Percentiles rank a stretch among this genome's conserved stretches.
phyloP scores from a whole-genome alignment of 73 alveolate species.

The Tetrahymena malaccensis region DNA sequence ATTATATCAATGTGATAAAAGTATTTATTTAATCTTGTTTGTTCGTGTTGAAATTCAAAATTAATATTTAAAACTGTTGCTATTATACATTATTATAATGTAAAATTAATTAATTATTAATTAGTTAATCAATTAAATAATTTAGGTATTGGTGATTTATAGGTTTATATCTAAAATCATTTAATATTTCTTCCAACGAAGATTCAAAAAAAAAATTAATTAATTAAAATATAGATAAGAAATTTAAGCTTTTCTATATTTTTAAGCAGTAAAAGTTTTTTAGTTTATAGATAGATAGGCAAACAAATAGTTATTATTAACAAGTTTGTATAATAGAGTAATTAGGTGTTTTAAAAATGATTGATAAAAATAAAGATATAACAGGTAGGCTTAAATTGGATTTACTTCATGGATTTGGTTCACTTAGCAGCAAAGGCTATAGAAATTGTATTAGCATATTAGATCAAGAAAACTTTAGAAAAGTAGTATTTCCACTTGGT shows the following conservation, averaged over 20 bases:
- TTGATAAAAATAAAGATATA: conserved; percentile 15
- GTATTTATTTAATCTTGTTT: neutral
- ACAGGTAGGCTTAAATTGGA: conserved; percentile 30
- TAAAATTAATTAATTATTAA: too few species aligned
- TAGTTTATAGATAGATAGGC: neutral
- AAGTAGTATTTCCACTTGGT: conserved; percentile 36
- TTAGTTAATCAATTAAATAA: neutral
- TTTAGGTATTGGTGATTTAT: neutral
- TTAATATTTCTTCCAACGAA: neutral
- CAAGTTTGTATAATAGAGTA: neutral
- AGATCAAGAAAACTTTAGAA: conserved; percentile 14
- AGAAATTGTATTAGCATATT: conserved; percentile 22
- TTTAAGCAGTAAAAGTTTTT: neutral
- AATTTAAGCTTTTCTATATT: neutral
- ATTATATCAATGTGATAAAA: too few species aligned
- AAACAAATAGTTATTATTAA: neutral
- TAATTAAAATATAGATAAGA: neutral
- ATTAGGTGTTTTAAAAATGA: neutral
- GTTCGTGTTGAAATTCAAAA: neutral
- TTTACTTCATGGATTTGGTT: conserved; percentile 22
- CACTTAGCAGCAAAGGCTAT: conserved; percentile 5
- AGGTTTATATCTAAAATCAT: neutral
- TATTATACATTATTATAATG: too few species aligned
- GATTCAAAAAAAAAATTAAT: neutral
- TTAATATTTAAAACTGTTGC: neutral